Conservation (phyloP, 169 alveolate genomes). For the Plasmodium ovale region DNA sequence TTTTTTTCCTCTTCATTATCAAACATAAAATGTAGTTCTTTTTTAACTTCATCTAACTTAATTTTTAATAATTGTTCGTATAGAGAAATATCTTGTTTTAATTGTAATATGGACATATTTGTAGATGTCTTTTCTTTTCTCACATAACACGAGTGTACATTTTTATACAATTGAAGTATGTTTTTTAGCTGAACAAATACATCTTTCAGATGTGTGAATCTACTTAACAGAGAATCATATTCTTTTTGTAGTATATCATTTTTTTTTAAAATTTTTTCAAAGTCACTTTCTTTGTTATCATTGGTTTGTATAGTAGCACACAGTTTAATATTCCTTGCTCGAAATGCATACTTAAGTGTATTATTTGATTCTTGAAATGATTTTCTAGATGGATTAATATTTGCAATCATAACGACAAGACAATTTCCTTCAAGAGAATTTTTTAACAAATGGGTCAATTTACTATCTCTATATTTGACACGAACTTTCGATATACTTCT, state of each 20-base stretch:
- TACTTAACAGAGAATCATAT: slow-evolving; percentile 21
- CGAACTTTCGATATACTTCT: slow-evolving; percentile 80
- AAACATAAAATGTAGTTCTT: slow-evolving; percentile 4
- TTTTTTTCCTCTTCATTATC: slow-evolving; percentile 21
- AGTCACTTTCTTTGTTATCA: slow-evolving; percentile 71
- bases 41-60: slow-evolving; percentile 31
- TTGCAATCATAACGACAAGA: slow-evolving; percentile 95
- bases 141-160: slow-evolving; percentile 32
- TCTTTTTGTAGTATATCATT: slow-evolving; percentile 65
- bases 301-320: slow-evolving; percentile 76
- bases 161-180: slow-evolving; percentile 35
- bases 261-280: slow-evolving; percentile 68
- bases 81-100: slow-evolving; percentile 65
- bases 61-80: slow-evolving; percentile 59
- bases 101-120: slow-evolving; percentile 16
- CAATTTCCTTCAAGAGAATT: slow-evolving; percentile 95
- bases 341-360: slow-evolving; percentile 93
- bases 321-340: slow-evolving; percentile 94
- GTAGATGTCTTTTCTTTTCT: slow-evolving; percentile 20
- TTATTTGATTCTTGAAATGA: slow-evolving; percentile 91
- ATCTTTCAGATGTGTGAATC: slow-evolving; percentile 15
- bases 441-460: slow-evolving; percentile 95
- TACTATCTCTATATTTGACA: slow-evolving; percentile 96
- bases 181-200: slow-evolving; percentile 1
- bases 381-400: slow-evolving; percentile 91